Base-by-base conservation (phyloP, 495 filamentous ascomycete genomes). In the Daldinia concentrica region DNA sequence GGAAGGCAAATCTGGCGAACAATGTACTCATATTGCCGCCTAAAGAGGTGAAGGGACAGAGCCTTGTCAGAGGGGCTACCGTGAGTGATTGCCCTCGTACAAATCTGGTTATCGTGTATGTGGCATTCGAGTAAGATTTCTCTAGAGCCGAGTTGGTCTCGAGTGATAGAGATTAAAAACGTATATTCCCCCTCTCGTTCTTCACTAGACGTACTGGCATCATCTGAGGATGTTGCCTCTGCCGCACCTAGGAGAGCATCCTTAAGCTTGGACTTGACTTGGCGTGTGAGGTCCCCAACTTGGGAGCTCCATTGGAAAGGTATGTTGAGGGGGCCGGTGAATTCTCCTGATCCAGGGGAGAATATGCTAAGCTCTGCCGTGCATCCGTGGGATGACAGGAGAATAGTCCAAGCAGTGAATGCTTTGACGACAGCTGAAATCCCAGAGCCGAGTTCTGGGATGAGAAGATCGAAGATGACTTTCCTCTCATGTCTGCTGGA, bases 131-230 rank as follows among this genome's bases (percentile, higher is more conserved):
- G 39, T 41, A 41, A 41, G 39, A 41, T 41, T 41, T 41, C 39
- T 17, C 39, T 15, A 1, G 39, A 17, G 39, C 39, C 39, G 8
- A 41, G 39, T 17, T 41, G 39, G 15, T 41, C 39, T 41, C n/a
- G 39, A 41, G 39, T 41, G 39, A 41, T 41, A 41, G 39, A 41
- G 39, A 41, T 41, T 41, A 41, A 41, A 17, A 41, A 41, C n/a
- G 39, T 41, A 41, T 41, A 41, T 41, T 41, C 39, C n/a, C 39
- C 39, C 9, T 41, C 39, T 17, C 7, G 14, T 8, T 41, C 39
- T 41, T 41, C 39, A 17, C 39, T 41, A 8, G 39, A 41, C 17
- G 39, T 41, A 41, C 39, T 41, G 6, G 39, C 15, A 41, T 41
- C 39, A 41, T 41, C 39, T 8, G 39, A 41, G 6, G 39, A 41